These are phyloP conservation scores for Mercurialis annua DNA, from an alignment of 345 rosid genomes.

Conservation along the genomic window DNA sequence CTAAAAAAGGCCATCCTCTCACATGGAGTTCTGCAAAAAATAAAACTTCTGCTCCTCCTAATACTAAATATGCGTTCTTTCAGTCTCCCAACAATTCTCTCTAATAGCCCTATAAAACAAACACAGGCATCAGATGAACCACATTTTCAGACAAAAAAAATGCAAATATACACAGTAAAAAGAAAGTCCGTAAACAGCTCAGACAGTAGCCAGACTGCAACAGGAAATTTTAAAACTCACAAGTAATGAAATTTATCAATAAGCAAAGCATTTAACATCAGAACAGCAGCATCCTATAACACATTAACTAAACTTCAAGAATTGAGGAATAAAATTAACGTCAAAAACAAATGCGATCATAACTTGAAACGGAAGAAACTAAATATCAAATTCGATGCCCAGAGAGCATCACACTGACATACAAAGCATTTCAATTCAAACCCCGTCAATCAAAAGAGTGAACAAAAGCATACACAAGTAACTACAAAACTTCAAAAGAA, in stretches of 20 bases:
- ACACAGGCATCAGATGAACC: background rate
- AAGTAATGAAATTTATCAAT: background rate
- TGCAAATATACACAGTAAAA: background rate
- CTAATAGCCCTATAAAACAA: constrained; percentile 18
- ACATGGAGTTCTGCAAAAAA: constrained; percentile 39
- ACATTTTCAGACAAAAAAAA: background rate
- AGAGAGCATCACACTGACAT: background rate
- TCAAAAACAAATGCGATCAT: background rate
- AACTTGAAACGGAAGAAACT: background rate
- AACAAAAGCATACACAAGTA: constrained; percentile 3
- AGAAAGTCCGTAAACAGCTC: background rate
- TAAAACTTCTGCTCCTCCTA: constrained; percentile 3
- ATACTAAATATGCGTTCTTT: background rate
- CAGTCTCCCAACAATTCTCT: constrained; percentile 17
- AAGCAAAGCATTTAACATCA: background rate
- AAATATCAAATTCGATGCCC: background rate
- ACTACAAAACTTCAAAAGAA: constrained; percentile 20
- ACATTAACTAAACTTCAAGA: background rate
- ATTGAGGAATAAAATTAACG: background rate
- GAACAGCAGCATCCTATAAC: no score
- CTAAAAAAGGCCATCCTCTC: constrained; percentile 82
- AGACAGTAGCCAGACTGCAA: background rate
- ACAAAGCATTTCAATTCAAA: constrained; percentile 5
- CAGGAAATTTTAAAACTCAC: background rate
- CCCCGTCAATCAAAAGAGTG: constrained; percentile 2